Evolutionary conservation across 2,329 filamentous ascomycete species (phyloP), one percentile per base, ranked within the genome.

Genomic region (Davidsoniella neocaledoniae): DNA sequence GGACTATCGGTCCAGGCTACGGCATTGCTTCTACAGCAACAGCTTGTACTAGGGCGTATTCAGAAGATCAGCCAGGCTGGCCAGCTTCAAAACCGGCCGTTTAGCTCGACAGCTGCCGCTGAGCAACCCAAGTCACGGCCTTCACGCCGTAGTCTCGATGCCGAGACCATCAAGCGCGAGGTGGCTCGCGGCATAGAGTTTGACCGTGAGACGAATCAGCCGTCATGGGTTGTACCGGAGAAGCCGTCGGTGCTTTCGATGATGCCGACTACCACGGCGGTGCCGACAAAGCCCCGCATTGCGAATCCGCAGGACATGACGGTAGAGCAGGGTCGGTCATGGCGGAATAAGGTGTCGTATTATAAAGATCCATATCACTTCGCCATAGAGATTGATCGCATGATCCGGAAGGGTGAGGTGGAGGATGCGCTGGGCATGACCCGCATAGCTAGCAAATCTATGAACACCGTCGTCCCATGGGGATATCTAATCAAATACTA

Each of bases 401-500:
- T 77, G 16, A 67, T 96, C 44, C 61, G 61, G 4, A 70, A 73
- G 52, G 73, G 73, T 40, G 68, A 79, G 29, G 73, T 73, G 37
- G 74, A 79, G 2, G 78, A 86, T 58, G 86, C 87, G 23, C 63
- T 81, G 40, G 67, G 76, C 17, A 62, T 94, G 53, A 75, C 82
- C 37, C 77, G 82, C 52, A 68, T 73, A 56, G 81, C 82, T n/a
- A 86, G 79, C 62, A 77, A 73, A 56, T 63, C 69, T 1, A 70
- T 74, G 55, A 67, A 79, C 52, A 79, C 82, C 55, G 68, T 76
- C 3, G 87, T 93, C 52, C 79, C 83, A 52, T 98, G 90, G 88
- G 96, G 96, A 63, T 76, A 84, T 59, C 64, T 94, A 42, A 80
- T 98, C 51, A 74, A 81, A 51, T 77, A 86, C 62, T 69, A 77